Evolutionary conservation across 345 rosid genomes (phyloP).

Genomic region (sweet orange (Citrus sinensis)): DNA sequence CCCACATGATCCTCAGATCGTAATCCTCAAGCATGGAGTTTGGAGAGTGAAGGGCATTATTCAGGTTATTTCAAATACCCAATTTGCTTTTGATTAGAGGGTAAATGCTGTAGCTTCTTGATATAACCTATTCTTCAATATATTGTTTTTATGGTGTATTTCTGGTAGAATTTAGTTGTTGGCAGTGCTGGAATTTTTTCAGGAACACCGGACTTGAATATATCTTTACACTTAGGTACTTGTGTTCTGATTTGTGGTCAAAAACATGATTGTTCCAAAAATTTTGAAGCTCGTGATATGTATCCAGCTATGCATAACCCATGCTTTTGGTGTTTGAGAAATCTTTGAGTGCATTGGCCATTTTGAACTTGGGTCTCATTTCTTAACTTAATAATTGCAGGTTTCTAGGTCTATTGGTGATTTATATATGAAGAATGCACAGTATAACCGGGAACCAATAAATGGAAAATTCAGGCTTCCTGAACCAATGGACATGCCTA

Average conservation of each 20-base stretch:
- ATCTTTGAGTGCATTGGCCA: neutral
- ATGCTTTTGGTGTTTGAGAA: neutral
- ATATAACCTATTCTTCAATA: neutral
- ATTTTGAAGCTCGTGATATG: neutral
- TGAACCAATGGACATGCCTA: conserved; percentile 71
- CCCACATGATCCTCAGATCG: conserved; percentile 85
- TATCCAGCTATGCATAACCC: neutral
- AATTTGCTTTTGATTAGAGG: neutral
- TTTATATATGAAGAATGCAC: conserved; percentile 71
- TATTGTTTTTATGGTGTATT: neutral
- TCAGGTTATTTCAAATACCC: conserved; percentile 50
- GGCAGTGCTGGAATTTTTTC: neutral
- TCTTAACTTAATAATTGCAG: conserved; percentile 33
- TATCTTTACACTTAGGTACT: neutral
- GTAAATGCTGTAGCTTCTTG: neutral
- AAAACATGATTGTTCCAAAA: neutral
- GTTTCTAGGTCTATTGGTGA: conserved; percentile 90
- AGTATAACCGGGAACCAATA: conserved; percentile 63
- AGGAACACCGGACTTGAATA: neutral
- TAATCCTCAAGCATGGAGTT: conserved; percentile 78
- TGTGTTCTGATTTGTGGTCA: neutral
- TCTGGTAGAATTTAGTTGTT: neutral
- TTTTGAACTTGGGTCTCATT: neutral
- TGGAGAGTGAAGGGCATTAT: conserved; percentile 97
- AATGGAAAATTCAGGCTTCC: conserved; percentile 70